Evolutionary conservation across 2,329 filamentous ascomycete genomes (phyloP).

Genomic region (Colletotrichum limetticola): DNA sequence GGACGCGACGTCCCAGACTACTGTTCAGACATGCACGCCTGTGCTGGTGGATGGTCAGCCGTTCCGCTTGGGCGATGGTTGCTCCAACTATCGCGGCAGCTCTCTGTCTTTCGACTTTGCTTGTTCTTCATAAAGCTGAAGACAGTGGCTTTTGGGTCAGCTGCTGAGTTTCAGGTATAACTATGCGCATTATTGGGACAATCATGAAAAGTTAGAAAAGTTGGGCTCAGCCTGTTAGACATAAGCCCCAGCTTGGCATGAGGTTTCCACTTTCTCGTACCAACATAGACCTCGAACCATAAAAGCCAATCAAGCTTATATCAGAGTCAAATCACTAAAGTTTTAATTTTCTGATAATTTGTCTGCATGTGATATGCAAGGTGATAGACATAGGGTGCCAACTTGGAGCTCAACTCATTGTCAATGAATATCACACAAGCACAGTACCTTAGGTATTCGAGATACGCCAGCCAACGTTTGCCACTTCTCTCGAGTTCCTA

Average conservation of each 20-base stretch:
- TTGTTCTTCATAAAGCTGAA: neutral
- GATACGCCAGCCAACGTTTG: too few species aligned
- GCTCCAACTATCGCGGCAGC: neutral
- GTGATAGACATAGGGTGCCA: too few species aligned
- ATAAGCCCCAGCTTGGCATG: too few species aligned
- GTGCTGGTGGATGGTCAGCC: neutral
- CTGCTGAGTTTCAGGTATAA: neutral
- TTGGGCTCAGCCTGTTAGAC: neutral
- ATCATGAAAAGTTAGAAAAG: neutral
- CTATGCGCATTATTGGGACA: neutral
- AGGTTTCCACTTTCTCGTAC: neutral
- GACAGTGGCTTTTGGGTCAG: neutral
- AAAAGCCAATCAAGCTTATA: neutral
- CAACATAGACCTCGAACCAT: neutral
- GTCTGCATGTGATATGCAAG: neutral
- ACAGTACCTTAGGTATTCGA: too few species aligned
- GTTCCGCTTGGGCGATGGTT: neutral
- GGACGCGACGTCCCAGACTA: slow-evolving; percentile 15
- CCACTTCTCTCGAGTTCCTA: too few species aligned
- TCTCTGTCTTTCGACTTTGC: neutral
- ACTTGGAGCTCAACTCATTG: neutral
- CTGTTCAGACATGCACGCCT: slow-evolving; percentile 19
- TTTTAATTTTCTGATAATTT: neutral
- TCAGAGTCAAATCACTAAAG: neutral
- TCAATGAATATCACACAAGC: neutral